Evolutionary conservation across 495 filamentous ascomycete species (phyloP), one percentile per base, ranked within the genome.

Genomic region (Hyaloscypha finlandica): DNA sequence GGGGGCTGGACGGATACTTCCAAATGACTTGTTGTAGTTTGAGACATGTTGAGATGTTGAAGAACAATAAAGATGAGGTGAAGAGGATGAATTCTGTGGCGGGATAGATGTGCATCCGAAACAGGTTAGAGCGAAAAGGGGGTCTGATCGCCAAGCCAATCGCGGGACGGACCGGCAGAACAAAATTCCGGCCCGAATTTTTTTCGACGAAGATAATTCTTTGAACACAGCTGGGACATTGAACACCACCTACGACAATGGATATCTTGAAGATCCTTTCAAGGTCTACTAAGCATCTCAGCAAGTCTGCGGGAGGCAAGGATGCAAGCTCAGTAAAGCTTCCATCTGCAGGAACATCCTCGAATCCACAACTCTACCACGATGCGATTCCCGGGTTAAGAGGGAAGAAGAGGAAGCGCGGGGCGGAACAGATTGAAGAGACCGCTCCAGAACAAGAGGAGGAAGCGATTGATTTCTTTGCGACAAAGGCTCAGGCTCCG

Each of bases 201-300:
- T 55, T 64, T 57, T 64, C 19, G 53, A 29, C 29, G 20, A 25
- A 56, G 16, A 29, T 29, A 56, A 25, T 56, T 56, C 53, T 12
- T 30, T 14, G 53, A 53, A 56, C 53, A 56, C 9, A 29, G 4
- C 42, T 37, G 42, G 42, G 42, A 48, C 48, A 25, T 32, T 29
- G 22, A 61, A 61, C 6, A n/a, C 6, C 33, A 55, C 35, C 37
- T 35, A 59, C 31, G 1, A 64, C 55, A 22, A 89, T 89, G 87
- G 87, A 91, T 75, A 84, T 89, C 68, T 77, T 90, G 65, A 89
- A 85, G 70, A 77, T 92, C 14, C 80, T 92, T 63, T 88, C 89
- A 19, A 80, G 88, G 61, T 88, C 87, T 52, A 85, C 85, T 11
- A 90, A 86, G 67, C 75, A 79, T 68, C 68, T 73, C 35, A 60